Base-by-base conservation (phyloP, 148 eudicot genomes). In the Euryodendron excelsum region DNA sequence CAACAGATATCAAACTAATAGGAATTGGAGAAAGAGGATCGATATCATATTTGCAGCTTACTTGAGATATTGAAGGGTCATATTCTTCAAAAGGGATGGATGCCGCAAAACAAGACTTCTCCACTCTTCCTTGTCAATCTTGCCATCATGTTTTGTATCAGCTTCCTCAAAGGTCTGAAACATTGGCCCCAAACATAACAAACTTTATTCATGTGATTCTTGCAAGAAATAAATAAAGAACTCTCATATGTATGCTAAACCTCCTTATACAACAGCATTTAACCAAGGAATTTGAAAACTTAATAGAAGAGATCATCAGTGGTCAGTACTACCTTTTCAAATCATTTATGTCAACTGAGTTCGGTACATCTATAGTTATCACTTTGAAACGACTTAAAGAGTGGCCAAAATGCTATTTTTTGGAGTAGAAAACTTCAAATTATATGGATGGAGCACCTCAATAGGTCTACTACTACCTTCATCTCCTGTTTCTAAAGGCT, bases 121-220 rank as follows among this genome's bases (percentile, higher is more conserved):
- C 98, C 98, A 94, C 78, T 94, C 98, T 82, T 94, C 98, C 82
- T 94, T 94, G 86, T 94, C 98, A 76, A 94, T 94, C 83, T 92
- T 94, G 77, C 98, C 98, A 39, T 92, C 97, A 81, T 91, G 95
- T 82, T 94, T 94, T 12, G 97, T 92, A 79, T 94, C 98, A 28
- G 98, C 94, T 89, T 94, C 98, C 67, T 94, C 97, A 74, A 94
- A 94, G 31, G 98, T 94, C 97, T 94, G 91, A 82, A 72, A 23
- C 18, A 81, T 37, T 37, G n/a, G 28, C 75, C 68, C 58, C 45
- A 76, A 68, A 41, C 31, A 12, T 31, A 44, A 31, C 0, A 14
- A 20, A 31, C 7, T 20, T 20, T 50, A n/a, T 36, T 33, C 21
- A 21, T 7, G 25, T 34, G 37, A 50, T 23, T 68, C 37, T 45